Evolutionary conservation across 2,329 filamentous ascomycete species (phyloP), one percentile per base, ranked within the genome.

Genomic region (Exophiala sideris): DNA sequence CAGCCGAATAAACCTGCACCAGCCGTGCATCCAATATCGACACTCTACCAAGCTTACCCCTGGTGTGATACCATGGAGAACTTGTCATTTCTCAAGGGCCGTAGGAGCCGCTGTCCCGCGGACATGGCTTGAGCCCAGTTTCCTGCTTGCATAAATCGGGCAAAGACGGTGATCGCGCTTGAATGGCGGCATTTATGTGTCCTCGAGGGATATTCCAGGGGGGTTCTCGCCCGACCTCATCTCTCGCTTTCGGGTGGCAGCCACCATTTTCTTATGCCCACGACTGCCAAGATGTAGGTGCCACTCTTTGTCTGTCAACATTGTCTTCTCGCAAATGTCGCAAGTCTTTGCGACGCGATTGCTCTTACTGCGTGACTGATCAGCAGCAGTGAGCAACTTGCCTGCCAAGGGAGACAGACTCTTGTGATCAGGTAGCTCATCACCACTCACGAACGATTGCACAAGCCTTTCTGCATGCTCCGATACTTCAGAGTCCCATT

Each of bases 401-500:
- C 70, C 73, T 20, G 85, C 84, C 38, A 77, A 68, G 1, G 73
- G 65, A 0, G 82, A 83, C 3, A 96, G 67, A 1, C 85, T 77
- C 36, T 77, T 76, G 2, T 78, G 76, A 39, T 73, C 64, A 5
- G 83, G 83, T 36, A 88, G 76, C 1, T 69, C 42, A 35, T 79
- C 69, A 0, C 79, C 80, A 1, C 71, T 65, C 0, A 96, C 76
- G 64, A 95, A 95, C 0, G 73, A 68, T 10, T 74, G 67, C 0
- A 86, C 80, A 24, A 96, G 71, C 1, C 74, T 67, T 1, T 81
- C 73, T 0, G 89, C 91, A 2, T 84, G 84, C 1, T 76, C 71
- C 1, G 83, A 77, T 2, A 96, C 89, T n/a, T 78, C 73, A 0
- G 76, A 67, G 0, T 77, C 64, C 79, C 89, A 96, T 1, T 71